Evolutionary conservation across 2,329 filamentous ascomycete species (phyloP), one percentile per base, ranked within the genome.

Genomic region (Xylaria multiplex): DNA sequence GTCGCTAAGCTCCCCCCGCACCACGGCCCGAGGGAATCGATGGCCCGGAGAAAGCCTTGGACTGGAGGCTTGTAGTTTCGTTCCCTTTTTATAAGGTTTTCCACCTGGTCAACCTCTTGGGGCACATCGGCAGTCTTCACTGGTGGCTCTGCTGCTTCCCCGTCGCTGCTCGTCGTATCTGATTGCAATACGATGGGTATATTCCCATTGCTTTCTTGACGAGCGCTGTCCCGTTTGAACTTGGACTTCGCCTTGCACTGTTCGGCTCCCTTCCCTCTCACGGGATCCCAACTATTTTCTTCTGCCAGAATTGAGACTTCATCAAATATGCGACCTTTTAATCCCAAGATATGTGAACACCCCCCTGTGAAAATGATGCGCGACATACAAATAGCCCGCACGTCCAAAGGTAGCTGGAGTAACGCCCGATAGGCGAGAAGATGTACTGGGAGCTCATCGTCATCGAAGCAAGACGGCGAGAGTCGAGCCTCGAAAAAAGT

Each of bases 321-420:
- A 63, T 91, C 86, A 37, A 97, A 79, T 43, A 97, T 85, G 30
- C 95, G 88, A 27, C 85, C 84, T 70, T 92, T 93, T 30, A 99
- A 81, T 0, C 96, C 96, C 0, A 94, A 86, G 8, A 97, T 88
- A 30, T 86, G 86, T 6, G 93, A 89, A 54, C 91, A 91, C 2
- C 93, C 93, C 37, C 96, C 96, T 0, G 90, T 91, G 74, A 99
- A 91, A 16, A 97, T 83, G 52, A 98, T 91, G 45, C 95, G 91
- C 1, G 93, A 90, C 89, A 97, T 96, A 78, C 95, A 97, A 4
- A 90, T 80, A 0, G 91, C 90, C 27, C 96, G 89, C 3, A 94
- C 89, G 77, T 99, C 96, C 3, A 95, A 81, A 0, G 93, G 92
- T 1, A 97, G 83, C 7, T 88, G 84, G 1, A 96, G 83, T 1